Evolutionary conservation across 805 yeast genomes (phyloP), one percentile per base, ranked within the genome.

Genomic region (Monosporozyma servazzii): DNA sequence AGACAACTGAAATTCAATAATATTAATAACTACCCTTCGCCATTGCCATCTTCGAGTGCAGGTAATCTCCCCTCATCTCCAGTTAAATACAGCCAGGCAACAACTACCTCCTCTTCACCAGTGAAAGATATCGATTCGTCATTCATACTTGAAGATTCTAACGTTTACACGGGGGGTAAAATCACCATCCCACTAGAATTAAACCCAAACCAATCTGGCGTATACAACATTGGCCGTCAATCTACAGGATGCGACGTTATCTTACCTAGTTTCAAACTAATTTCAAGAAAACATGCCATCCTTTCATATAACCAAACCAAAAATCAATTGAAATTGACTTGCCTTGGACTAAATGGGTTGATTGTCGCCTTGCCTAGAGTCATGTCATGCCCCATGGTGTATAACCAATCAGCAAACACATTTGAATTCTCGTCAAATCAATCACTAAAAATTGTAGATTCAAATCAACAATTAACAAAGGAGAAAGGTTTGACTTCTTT

Each of bases 281-380:
- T 68, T 20, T 65, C 70, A 15, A 60, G 71, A 51, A 63, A 57
- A 29, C 71, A 68, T 48, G 67, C 67, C 4, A 52, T 54, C 29
- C 53, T 67, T 10, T 69, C 74, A 20, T 82, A 77, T 61, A 63
- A 71, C 30, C 60, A 71, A 1, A 63, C 58, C 2, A 64, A 64
- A 11, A 70, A 77, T 43, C 61, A 72, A 46, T 65, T 88, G 42
- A 71, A 68, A 17, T 64, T 90, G 47, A 76, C 76, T 44, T 91
- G 97, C 65, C 63, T 81, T 48, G 97, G 98, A 3, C 76, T 81
- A 70, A 90, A 91, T 65, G 96, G 97, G 9, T 69, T 86, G 47
- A 75, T 78, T 10, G 77, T 89, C 3, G 30, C 77, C 5, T 76
- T 88, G 42, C 93, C 96, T 0, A 69, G 68, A 17, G 58, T 61